These are phyloP conservation scores for Claviceps citrina DNA, from an alignment of 2,329 filamentous ascomycete species.

Conservation along the genomic window DNA sequence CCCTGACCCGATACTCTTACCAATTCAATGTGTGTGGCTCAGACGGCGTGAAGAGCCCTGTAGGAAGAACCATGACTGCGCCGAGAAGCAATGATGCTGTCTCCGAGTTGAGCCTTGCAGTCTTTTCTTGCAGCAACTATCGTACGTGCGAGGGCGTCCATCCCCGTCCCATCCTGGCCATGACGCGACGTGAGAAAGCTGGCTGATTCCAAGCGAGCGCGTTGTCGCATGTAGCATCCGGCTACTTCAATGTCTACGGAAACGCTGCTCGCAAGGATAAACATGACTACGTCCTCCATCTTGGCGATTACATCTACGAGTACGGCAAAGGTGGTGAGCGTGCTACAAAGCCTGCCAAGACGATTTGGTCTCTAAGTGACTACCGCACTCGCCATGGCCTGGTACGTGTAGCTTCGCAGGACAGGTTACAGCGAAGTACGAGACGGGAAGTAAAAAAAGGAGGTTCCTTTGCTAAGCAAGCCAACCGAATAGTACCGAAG, in stretches of 20 bases:
- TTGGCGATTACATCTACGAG: conserved; percentile 53
- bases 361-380: conserved; percentile 23
- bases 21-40: conserved; percentile 55
- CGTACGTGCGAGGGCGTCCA: conserved; percentile 23
- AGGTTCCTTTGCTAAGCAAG: background rate
- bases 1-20: conserved; percentile 53
- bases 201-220: background rate
- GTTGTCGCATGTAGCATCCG: conserved; percentile 15
- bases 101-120: conserved; percentile 42
- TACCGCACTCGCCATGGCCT: conserved; percentile 26
- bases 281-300: conserved; percentile 43
- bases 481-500: conserved; percentile 19
- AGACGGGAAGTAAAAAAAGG: background rate
- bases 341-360: conserved; percentile 14
- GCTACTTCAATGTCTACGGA: conserved; percentile 46
- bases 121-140: conserved; percentile 59
- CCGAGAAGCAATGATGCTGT: conserved; percentile 41
- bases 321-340: conserved; percentile 20
- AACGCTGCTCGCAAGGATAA: conserved; percentile 43
- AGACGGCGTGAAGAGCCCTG: conserved; percentile 36
- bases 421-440: background rate
- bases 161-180: background rate
- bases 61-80: conserved; percentile 57
- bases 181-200: background rate
- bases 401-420: conserved; percentile 10